Conservation (phyloP, 306 rosid species). For the Trifolium subterraneum region DNA sequence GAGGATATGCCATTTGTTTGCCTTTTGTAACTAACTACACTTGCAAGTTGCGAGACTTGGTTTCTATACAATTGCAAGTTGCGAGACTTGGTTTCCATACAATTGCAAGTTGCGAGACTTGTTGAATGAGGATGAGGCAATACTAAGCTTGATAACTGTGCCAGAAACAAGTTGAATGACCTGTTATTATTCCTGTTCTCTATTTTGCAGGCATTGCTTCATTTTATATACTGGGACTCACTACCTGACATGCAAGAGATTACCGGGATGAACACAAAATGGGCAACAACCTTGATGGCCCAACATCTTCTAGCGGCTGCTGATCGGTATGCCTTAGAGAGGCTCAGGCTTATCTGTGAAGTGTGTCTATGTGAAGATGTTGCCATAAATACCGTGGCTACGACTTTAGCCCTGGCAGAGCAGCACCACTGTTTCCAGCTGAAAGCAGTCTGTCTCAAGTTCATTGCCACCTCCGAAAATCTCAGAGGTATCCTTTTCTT, state of each 20-base stretch:
- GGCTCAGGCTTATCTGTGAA: conserved; percentile 75
- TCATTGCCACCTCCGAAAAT: conserved; percentile 79
- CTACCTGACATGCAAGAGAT: conserved; percentile 78
- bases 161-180: too few species aligned
- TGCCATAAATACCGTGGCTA: conserved; percentile 82
- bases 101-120: too few species aligned
- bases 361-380: conserved; percentile 72
- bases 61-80: too few species aligned
- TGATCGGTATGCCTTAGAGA: conserved; percentile 77
- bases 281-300: conserved; percentile 77
- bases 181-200: too few species aligned
- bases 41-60: too few species aligned
- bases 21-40: too few species aligned
- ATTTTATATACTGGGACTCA: conserved; percentile 86
- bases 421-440: conserved; percentile 90
- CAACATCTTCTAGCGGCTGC: conserved; percentile 95
- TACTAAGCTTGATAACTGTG: too few species aligned
- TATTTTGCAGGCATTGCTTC: too few species aligned
- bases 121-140: too few species aligned
- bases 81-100: too few species aligned
- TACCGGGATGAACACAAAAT: conserved; percentile 65
- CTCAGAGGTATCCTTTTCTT: too few species aligned
- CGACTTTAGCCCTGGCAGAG: conserved; percentile 88
- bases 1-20: too few species aligned
- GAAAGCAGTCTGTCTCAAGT: conserved; percentile 85